Evolutionary conservation across 2,329 filamentous ascomycete species (phyloP).

Genomic region (Lachnum nothofagi): DNA sequence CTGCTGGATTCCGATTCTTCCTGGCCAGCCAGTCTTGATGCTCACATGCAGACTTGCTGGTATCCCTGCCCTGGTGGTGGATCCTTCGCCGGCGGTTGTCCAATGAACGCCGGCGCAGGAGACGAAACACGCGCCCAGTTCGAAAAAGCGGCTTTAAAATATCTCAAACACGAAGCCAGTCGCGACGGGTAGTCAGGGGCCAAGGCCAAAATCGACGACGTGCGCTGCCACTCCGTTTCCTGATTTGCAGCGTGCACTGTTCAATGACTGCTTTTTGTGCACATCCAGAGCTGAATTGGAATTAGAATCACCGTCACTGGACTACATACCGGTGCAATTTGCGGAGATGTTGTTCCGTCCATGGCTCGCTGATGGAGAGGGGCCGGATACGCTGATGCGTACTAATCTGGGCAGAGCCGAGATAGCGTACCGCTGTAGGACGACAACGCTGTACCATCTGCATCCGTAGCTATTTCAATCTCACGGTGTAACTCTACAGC

Average conservation of each 20-base stretch:
- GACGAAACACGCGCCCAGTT: constrained; percentile 22
- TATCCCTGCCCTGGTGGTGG: neutral
- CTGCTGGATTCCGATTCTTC: no score
- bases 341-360: no score
- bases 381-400: no score
- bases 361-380: no score
- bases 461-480: no score
- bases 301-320: neutral
- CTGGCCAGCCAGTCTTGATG: neutral
- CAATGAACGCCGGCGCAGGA: constrained; percentile 7
- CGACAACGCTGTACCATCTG: no score
- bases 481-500: no score
- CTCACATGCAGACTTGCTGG: neutral
- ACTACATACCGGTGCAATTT: no score
- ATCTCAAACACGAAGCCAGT: constrained; percentile 23
- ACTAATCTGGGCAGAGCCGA: no score
- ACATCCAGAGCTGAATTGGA: neutral
- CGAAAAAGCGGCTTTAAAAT: constrained; percentile 11
- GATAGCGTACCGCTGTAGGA: no score
- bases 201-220: constrained; percentile 1
- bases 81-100: neutral
- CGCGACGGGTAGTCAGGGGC: constrained; percentile 10
- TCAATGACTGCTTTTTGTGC: neutral
- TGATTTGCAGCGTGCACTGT: neutral
- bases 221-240: neutral